Percentiles rank a stretch among this genome's conserved stretches.
Evolutionary conservation across 1,284 basidiomycete genomes (phyloP).

Genomic region (Farysia itapuensis): DNA sequence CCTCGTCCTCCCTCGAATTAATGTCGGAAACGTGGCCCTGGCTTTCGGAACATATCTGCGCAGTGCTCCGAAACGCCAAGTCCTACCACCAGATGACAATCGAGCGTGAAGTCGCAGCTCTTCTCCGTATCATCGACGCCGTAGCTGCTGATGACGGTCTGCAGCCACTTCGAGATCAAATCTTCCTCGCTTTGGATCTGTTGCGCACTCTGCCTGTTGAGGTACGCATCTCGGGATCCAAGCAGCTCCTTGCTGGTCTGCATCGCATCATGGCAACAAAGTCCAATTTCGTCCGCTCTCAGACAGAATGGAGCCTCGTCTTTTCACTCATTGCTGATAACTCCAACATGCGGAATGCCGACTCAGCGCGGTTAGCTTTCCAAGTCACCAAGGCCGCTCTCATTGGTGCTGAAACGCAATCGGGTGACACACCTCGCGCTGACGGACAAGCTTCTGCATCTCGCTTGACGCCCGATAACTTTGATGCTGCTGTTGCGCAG

Average conservation of each 20-base stretch:
- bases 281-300: constrained; percentile 61
- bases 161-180: constrained; percentile 87
- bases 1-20: constrained; percentile 66
- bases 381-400: constrained; percentile 58
- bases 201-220: constrained; percentile 76
- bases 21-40: constrained; percentile 89
- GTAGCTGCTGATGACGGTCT: constrained; percentile 59
- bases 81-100: constrained; percentile 86
- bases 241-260: constrained; percentile 85
- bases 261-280: constrained; percentile 76
- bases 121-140: constrained; percentile 36
- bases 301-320: constrained; percentile 90
- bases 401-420: too few species aligned
- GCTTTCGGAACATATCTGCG: constrained; percentile 85
- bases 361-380: constrained; percentile 82
- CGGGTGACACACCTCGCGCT: not conserved
- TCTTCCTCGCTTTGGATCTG: constrained; percentile 88
- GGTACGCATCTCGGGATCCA: constrained; percentile 80
- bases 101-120: constrained; percentile 84
- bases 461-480: constrained; percentile 74
- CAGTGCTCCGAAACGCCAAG: constrained; percentile 73
- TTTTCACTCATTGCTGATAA: constrained; percentile 78
- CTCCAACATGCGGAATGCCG: constrained; percentile 78
- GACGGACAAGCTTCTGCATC: constrained; percentile 62
- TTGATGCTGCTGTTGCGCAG: constrained; percentile 75